phyloP scores from a whole-genome alignment of 2,329 filamentous ascomycete genomes.

The Botrytis tulipae region DNA sequence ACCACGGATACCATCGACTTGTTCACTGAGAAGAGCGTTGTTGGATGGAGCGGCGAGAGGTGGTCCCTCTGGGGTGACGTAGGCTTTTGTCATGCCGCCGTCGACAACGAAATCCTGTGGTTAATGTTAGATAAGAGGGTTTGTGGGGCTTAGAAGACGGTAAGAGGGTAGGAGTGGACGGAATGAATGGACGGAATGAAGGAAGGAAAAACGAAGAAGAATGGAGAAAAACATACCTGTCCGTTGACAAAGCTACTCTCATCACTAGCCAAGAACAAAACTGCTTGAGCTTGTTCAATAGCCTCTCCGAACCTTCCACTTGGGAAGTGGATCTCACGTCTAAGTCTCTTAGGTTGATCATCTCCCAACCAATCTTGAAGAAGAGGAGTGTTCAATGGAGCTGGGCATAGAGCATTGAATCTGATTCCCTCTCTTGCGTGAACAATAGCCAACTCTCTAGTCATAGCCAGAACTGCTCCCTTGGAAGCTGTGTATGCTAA shows the following conservation, averaged over 20 bases:
- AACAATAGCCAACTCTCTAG: constrained; percentile 70
- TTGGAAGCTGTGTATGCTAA: constrained; percentile 76
- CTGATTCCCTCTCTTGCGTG: constrained; percentile 72
- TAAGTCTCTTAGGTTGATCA: constrained; percentile 64
- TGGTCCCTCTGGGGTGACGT: constrained; percentile 67
- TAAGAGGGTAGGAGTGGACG: neutral
- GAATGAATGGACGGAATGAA: too few relatives aligned
- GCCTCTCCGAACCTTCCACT: constrained; percentile 73
- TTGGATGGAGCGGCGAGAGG: constrained; percentile 53
- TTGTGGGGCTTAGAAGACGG: neutral
- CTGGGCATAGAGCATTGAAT: constrained; percentile 73
- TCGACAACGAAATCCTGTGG: constrained; percentile 84
- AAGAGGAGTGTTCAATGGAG: constrained; percentile 71
- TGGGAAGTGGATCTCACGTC: constrained; percentile 75
- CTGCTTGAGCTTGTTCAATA: constrained; percentile 73
- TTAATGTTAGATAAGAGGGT: neutral
- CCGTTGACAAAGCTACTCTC: constrained; percentile 74
- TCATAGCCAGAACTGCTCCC: constrained; percentile 72
- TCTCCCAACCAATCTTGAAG: constrained; percentile 76
- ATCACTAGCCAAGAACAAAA: constrained; percentile 71
- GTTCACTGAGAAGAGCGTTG: constrained; percentile 38
- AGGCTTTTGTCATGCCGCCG: constrained; percentile 92
- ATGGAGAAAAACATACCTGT: constrained; percentile 43
- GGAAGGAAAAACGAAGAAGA: too few relatives aligned
- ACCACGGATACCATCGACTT: constrained; percentile 39